phyloP scores from a whole-genome alignment of 73 alveolate genomes.

The Stentor roeselii region DNA sequence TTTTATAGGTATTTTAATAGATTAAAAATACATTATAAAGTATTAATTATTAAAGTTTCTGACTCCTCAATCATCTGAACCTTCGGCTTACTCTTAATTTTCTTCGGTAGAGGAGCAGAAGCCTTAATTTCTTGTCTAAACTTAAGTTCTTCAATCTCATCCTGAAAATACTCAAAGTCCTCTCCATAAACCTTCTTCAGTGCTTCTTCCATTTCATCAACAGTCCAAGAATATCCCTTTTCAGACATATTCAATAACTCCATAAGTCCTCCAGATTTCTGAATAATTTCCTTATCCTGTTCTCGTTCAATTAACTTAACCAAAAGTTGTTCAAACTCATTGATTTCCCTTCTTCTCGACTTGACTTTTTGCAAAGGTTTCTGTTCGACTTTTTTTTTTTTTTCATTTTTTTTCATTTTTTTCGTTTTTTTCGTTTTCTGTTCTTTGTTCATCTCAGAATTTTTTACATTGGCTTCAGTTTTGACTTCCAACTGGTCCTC shows the following conservation, averaged over 20 bases:
- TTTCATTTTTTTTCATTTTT: background rate
- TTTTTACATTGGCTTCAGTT: background rate
- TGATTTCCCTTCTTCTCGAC: background rate
- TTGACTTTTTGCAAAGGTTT: background rate
- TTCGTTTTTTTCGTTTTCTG: background rate
- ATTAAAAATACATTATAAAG: too few relatives aligned
- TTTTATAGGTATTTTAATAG: too few relatives aligned
- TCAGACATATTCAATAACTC: background rate
- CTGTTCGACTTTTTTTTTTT: background rate
- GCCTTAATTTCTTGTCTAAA: background rate
- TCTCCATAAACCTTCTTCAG: background rate
- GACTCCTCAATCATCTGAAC: background rate
- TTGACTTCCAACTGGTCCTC: background rate
- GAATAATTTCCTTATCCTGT: background rate
- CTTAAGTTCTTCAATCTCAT: background rate
- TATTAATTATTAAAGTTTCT: background rate
- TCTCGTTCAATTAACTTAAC: background rate
- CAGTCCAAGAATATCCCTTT: background rate
- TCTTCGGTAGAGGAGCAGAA: background rate
- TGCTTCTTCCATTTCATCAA: background rate
- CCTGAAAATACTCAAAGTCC: background rate
- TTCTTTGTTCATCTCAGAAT: background rate
- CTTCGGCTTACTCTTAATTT: background rate
- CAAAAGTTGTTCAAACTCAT: background rate
- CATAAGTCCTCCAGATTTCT: background rate